A percentile compares a stretch with the other conserved stretches of the same genome.
phyloP scores from a whole-genome alignment of 306 rosid species.

The Cicer arietinum region DNA sequence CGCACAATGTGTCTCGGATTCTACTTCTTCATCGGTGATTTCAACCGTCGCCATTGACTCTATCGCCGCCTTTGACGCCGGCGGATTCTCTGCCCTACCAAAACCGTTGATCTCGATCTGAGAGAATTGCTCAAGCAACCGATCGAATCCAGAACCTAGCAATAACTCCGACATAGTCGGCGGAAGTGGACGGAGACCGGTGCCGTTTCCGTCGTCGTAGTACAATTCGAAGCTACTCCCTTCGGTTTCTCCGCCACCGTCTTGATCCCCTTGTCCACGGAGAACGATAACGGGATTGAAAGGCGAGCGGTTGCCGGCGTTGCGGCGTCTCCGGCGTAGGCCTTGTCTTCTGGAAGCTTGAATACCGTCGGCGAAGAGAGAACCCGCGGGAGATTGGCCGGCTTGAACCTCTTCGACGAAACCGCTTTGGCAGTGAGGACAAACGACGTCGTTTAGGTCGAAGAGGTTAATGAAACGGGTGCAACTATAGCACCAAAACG shows the following conservation, averaged over 20 bases:
- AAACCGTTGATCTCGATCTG: conserved; percentile 81
- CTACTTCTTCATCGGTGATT: conserved; percentile 61
- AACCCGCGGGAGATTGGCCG: conserved; percentile 50
- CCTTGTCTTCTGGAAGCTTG: conserved; percentile 49
- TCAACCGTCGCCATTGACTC: conserved; percentile 84
- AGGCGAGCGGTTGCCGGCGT: conserved; percentile 60
- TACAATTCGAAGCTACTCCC: conserved; percentile 67
- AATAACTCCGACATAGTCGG: conserved; percentile 75
- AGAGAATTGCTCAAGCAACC: conserved; percentile 77
- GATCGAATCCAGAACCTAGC: conserved; percentile 82
- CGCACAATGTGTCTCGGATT: conserved; percentile 76
- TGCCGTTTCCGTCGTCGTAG: conserved; percentile 77
- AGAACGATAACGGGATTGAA: conserved; percentile 86
- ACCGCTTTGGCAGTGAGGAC: conserved; percentile 81
- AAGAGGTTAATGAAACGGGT: conserved; percentile 60
- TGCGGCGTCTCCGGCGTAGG: conserved; percentile 69
- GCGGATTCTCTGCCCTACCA: conserved; percentile 78
- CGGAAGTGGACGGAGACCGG: conserved; percentile 80
- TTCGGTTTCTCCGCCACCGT: conserved; percentile 41
- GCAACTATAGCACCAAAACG: conserved; percentile 94
- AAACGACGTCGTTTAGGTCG: conserved; percentile 51
- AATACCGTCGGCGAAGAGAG: conserved; percentile 38
- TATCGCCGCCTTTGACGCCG: conserved; percentile 81
- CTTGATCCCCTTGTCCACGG: conserved; percentile 58
- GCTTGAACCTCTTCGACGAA: conserved; percentile 76